Evolutionary conservation across 1,284 basidiomycete species (phyloP).

Genomic region (Stygiomarasmius scandens): DNA sequence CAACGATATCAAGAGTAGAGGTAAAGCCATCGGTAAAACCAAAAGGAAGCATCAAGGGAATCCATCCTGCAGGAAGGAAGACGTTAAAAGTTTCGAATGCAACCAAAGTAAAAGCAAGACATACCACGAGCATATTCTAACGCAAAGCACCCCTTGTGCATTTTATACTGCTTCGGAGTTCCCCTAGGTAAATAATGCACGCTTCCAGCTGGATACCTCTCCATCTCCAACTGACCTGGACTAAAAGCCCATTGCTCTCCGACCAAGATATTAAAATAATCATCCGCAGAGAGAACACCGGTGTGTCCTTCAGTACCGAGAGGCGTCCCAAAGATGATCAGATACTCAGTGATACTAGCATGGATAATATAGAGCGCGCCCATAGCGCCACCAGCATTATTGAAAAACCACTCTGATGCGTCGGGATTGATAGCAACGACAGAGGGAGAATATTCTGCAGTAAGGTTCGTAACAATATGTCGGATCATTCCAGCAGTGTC

Average conservation of each 20-base stretch:
- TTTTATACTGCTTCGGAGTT: constrained; percentile 94
- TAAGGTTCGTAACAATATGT: constrained; percentile 78
- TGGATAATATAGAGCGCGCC: constrained; percentile 98
- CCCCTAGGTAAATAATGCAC: constrained; percentile 87
- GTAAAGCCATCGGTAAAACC: constrained; percentile 86
- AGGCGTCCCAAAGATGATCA: constrained; percentile 95
- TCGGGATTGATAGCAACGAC: constrained; percentile 64
- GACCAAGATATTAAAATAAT: constrained; percentile 95
- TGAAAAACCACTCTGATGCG: constrained; percentile 90
- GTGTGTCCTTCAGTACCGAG: constrained; percentile 96
- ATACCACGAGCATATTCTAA: constrained; percentile 92
- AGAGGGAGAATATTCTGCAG: constrained; percentile 61
- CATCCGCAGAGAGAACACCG: constrained; percentile 93
- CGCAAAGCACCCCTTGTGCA: constrained; percentile 94
- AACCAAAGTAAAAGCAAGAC: constrained; percentile 20
- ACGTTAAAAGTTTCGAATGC: neutral
- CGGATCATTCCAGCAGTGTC: constrained; percentile 72
- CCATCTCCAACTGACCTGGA: constrained; percentile 81
- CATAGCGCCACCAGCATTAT: constrained; percentile 98
- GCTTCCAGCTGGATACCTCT: constrained; percentile 82
- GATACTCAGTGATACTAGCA: constrained; percentile 91
- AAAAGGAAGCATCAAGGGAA: constrained; percentile 90
- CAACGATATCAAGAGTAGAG: constrained; percentile 88
- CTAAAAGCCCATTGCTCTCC: constrained; percentile 93
- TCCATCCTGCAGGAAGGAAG: constrained; percentile 68